Evolutionary conservation across 345 rosid genomes (phyloP), one percentile per base, ranked within the genome.

Genomic region (Kandelia obovata): DNA sequence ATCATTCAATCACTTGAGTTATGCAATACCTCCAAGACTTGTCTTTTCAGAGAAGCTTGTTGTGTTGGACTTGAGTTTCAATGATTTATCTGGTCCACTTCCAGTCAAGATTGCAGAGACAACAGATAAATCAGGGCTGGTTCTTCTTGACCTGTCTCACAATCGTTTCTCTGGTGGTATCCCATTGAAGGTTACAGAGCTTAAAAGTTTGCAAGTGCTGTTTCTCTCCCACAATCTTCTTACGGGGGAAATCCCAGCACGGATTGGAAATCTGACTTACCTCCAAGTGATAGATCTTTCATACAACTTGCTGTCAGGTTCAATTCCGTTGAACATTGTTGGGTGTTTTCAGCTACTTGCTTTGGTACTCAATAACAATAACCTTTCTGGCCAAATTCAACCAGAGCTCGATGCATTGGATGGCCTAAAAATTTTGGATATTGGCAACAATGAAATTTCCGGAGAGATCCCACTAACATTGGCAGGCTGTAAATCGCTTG

Each of bases 391-490:
- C 2, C 90, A 86, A 79, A 86, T 93, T 59, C 94, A 91, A 69
- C 98, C 92, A 0, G 98, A 93, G 81, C 92, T 93, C 51, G 98
- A 93, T 70, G 98, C 97, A 0, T 73, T 91, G 71, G 87, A 88
- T 72, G 80, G 97, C 80, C 67, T 93, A 61, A 86, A 85, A 82
- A 88, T 93, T 73, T 78, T 93, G 20, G 97, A 93, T 70, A 81
- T 89, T 64, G 87, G 97, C 87, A 88, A 78, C 79, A 93, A 93
- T 82, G 65, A 52, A 70, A 81, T 89, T 43, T 89, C 96, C 0
- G 97, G 98, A 37, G 97, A 91, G 83, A 89, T 93, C 59, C 97
- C 97, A 0, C 83, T 91, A 49, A 93, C 98, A 65, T 73, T 93
- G 70, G 98, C 97, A 0, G 90, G 98, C 20, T 77, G 92, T 27